These are phyloP conservation scores for Backusella tarrabulga DNA, from an alignment of 192 early-diverging fungal species.

Conservation along the genomic window DNA sequence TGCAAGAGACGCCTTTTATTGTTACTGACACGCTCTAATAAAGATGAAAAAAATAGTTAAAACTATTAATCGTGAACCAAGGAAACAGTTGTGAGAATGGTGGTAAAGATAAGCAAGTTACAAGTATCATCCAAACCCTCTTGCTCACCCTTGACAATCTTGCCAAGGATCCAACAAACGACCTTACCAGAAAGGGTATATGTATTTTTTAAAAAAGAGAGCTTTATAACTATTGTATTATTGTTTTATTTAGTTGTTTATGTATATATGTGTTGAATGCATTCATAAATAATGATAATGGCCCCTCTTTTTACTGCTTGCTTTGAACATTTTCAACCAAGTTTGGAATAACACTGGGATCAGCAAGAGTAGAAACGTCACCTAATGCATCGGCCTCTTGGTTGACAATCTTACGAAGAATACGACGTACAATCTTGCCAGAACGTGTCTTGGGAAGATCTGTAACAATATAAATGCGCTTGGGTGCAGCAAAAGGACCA, in stretches of 20 bases:
- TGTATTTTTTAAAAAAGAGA: too few relatives aligned
- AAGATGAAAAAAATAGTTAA: not conserved
- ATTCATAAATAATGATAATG: too few relatives aligned
- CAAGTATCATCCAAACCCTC: constrained; percentile 82
- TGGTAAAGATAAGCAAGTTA: constrained; percentile 78
- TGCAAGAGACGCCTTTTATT: not conserved
- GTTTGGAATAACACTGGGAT: constrained; percentile 47
- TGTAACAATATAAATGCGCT: constrained; percentile 77
- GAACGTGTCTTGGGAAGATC: constrained; percentile 93
- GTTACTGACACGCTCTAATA: not conserved
- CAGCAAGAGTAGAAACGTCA: constrained; percentile 87
- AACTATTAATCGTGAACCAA: constrained; percentile 10
- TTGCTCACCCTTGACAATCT: constrained; percentile 81
- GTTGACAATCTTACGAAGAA: constrained; percentile 44
- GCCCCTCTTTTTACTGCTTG: not conserved
- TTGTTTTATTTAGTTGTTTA: too few relatives aligned
- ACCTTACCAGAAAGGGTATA: constrained; percentile 72
- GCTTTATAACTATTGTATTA: too few relatives aligned
- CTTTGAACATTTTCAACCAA: constrained; percentile 22
- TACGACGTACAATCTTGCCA: too few relatives aligned
- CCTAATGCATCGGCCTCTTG: constrained; percentile 81
- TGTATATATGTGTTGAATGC: too few relatives aligned
- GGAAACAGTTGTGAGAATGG: constrained; percentile 1
- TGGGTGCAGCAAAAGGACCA: constrained; percentile 91
- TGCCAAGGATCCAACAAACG: constrained; percentile 89